A percentile compares a stretch with the other conserved stretches of the same genome.
phyloP scores from a whole-genome alignment of 768 basidiomycete species.

The Mrakia blollopis region DNA sequence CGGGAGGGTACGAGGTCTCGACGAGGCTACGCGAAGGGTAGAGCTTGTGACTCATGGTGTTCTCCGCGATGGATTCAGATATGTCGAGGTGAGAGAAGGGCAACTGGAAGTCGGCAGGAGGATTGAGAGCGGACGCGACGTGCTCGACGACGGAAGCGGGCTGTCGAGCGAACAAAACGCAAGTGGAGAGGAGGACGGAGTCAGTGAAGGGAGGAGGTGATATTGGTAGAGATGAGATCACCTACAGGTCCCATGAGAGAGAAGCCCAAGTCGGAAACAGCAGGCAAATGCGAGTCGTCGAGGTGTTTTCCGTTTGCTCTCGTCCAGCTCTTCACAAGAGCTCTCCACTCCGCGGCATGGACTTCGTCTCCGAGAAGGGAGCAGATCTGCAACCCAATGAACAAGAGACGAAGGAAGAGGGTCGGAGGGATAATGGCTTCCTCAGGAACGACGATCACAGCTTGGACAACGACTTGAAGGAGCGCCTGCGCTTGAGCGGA shows the following conservation, averaged over 20 bases:
- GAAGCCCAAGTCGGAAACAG: not conserved
- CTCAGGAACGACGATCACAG: not conserved
- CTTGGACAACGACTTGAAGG: not conserved
- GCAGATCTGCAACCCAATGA: not conserved
- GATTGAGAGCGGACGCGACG: not conserved
- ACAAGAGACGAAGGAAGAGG: not conserved
- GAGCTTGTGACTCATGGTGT: no score
- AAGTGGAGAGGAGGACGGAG: not conserved
- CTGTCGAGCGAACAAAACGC: not conserved
- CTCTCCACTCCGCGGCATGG: not conserved
- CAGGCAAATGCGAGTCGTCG: not conserved
- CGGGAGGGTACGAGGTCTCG: no score
- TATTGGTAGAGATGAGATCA: not conserved
- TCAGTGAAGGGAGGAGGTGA: not conserved
- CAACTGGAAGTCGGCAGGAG: not conserved
- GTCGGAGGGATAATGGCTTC: not conserved
- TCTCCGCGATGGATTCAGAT: no score
- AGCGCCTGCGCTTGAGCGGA: not conserved
- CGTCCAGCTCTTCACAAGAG: not conserved
- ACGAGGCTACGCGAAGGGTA: no score
- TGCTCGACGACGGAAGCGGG: not conserved
- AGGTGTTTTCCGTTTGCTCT: not conserved
- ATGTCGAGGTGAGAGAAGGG: not conserved
- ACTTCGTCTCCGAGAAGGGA: not conserved
- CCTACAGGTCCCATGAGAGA: not conserved